Base-by-base conservation (phyloP, 2,329 filamentous ascomycete genomes). In the Xylogone sp. region DNA sequence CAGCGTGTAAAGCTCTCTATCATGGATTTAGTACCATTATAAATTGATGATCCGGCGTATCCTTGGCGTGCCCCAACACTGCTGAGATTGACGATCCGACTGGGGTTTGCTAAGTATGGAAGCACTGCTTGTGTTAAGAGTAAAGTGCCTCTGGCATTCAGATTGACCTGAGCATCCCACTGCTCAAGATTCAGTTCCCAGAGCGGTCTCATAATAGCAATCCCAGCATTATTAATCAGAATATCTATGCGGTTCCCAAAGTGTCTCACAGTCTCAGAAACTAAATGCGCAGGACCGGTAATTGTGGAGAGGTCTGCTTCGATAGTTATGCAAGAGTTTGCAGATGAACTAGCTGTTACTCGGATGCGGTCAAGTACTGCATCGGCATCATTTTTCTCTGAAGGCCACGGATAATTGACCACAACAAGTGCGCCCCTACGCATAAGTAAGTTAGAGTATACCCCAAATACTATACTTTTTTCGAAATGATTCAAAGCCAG, bases 1-100 rank as follows among this genome's bases (percentile, higher is more conserved):
- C 71, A 75, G 6, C 81, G 69, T 9, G 83, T 86, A 50, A 85
- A 63, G 0, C 75, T 79, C 62, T 86, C 82, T 10, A 86, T 62
- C 3, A 80, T 82, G 0, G 78, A 79, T 60, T 85, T 86, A 3
- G 75, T 77, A 0, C 77, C 75, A 45, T 72, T 72, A 62, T 85
- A 86, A 5, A 81, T 62, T 2, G 74, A 69, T 2, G 78, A 54
- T 1, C 66, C 60, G 1, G 69, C 62, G 52, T 78, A 75, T 0
- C 75, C 77, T 1, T 56, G 54, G 0, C 80, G 69, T 0, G 71
- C 73, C 16, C 72, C 79, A 2, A 84, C 71, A 2, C 76, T 81
- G 9, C 73, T 73, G 55, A 85, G 75, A 66, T 84, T 85, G 68
- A 85, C 75, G 54, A 85, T 78, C 7, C 81, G 73, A 2, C 62